phyloP scores from a whole-genome alignment of 2,329 filamentous ascomycete species.

The Emericellopsis cladophorae region DNA sequence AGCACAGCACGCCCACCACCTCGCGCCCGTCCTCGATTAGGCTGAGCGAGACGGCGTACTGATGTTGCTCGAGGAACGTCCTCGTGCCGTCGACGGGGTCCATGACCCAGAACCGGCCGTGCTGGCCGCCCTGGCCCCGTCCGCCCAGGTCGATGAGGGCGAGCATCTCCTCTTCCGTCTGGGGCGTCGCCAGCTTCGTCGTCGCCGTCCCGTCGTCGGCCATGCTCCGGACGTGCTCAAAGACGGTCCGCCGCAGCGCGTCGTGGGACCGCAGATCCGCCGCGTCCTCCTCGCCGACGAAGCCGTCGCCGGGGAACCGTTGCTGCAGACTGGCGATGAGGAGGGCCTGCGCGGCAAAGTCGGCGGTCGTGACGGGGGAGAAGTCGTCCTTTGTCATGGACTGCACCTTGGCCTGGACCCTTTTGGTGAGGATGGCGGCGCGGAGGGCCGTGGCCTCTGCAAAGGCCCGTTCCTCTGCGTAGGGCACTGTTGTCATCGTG shows the following conservation, averaged over 20 bases:
- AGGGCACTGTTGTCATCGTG: constrained; percentile 9
- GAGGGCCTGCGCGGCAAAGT: constrained; percentile 51
- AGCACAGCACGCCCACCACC: constrained; percentile 45
- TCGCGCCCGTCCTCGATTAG: constrained; percentile 44
- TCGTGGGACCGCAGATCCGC: constrained; percentile 34
- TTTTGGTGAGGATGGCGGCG: constrained; percentile 44
- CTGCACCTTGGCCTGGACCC: constrained; percentile 25
- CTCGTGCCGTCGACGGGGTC: constrained; percentile 54
- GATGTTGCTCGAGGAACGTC: constrained; percentile 45
- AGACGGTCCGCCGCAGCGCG: constrained; percentile 37
- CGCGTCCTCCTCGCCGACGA: constrained; percentile 49
- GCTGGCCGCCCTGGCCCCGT: constrained; percentile 18
- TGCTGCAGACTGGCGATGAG: constrained; percentile 42
- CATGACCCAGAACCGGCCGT: constrained; percentile 43
- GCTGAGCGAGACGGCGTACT: constrained; percentile 50
- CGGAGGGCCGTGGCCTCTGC: constrained; percentile 36
- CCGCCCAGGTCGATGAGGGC: constrained; percentile 48
- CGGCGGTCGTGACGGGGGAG: constrained; percentile 49
- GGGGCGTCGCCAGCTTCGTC: constrained; percentile 22
- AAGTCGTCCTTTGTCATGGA: constrained; percentile 43
- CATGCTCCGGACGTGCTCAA: constrained; percentile 30
- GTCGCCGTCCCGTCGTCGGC: constrained; percentile 9
- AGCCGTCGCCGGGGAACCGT: constrained; percentile 40
- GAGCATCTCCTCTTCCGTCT: constrained; percentile 41
- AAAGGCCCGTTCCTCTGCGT: constrained; percentile 15